Evolutionary conservation across 805 yeast species (phyloP).

Genomic region (Hanseniaspora nectarophila): DNA sequence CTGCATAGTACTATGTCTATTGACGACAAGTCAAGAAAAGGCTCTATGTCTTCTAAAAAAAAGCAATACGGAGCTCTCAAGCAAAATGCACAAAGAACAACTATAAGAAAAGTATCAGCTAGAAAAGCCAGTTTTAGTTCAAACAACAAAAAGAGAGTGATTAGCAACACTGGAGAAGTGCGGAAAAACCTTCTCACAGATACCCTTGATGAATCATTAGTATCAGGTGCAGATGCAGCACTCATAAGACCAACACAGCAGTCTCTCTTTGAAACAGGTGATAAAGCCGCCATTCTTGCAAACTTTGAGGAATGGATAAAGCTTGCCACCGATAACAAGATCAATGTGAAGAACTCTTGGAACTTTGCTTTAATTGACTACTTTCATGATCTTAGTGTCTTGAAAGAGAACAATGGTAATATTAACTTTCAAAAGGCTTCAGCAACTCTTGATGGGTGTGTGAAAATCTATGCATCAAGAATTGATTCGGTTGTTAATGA

Average conservation of each 20-base stretch:
- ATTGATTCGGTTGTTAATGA: slow-evolving; percentile 87
- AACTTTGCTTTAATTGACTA: slow-evolving; percentile 82
- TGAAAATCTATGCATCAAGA: slow-evolving; percentile 79
- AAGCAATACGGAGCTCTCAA: not conserved
- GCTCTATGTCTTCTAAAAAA: not conserved
- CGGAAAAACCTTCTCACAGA: slow-evolving; percentile 10
- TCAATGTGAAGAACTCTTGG: slow-evolving; percentile 80
- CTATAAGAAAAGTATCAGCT: slow-evolving; percentile 11
- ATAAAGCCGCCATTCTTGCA: slow-evolving; percentile 35
- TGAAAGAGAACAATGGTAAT: slow-evolving; percentile 51
- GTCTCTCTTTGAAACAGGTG: slow-evolving; percentile 22
- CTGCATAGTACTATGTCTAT: not conserved
- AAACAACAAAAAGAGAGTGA: not conserved
- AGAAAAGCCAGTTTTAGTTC: not conserved
- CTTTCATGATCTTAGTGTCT: slow-evolving; percentile 67
- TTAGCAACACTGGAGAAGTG: slow-evolving; percentile 1
- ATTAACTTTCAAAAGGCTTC: slow-evolving; percentile 86
- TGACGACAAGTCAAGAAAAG: not conserved
- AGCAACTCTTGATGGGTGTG: slow-evolving; percentile 88
- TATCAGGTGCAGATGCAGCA: not conserved
- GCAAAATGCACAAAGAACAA: not conserved
- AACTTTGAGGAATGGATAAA: slow-evolving; percentile 73
- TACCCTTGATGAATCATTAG: not conserved
- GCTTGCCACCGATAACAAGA: slow-evolving; percentile 71
- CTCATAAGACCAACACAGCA: not conserved